phyloP scores from a whole-genome alignment of 306 rosid species.

The Amphicarpaea edgeworthii region DNA sequence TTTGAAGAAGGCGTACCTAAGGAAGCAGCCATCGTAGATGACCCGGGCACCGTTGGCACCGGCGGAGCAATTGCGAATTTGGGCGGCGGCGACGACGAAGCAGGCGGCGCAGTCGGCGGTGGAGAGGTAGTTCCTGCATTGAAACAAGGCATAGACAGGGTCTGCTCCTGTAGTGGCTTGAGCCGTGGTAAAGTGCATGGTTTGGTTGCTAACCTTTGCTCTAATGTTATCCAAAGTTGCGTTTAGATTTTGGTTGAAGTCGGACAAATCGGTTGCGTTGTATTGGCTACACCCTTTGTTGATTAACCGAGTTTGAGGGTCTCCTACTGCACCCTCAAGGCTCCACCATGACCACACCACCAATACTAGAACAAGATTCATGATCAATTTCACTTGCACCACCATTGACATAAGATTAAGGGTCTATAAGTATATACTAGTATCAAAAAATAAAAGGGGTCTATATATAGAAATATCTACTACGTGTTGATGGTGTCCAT shows the following conservation, averaged over 20 bases:
- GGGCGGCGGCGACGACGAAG: conserved; percentile 49
- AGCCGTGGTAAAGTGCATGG: conserved; percentile 59
- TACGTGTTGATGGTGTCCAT: not conserved
- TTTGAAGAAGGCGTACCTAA: conserved; percentile 56
- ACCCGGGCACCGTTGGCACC: conserved; percentile 79
- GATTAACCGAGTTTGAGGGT: conserved; percentile 56
- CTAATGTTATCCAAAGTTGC: conserved; percentile 52
- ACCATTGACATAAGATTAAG: not conserved
- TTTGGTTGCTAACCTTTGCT: conserved; percentile 40
- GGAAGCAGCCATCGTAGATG: conserved; percentile 80
- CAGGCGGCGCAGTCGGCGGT: conserved; percentile 60
- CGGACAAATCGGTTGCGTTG: conserved; percentile 58
- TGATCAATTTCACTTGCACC: no score
- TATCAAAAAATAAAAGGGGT: no score
- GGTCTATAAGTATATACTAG: no score
- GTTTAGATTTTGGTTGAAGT: conserved; percentile 61
- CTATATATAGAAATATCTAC: no score
- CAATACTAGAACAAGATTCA: no score
- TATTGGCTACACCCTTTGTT: conserved; percentile 73
- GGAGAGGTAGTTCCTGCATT: conserved; percentile 72
- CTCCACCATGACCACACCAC: conserved; percentile 36
- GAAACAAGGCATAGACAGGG: conserved; percentile 66
- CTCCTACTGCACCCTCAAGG: conserved; percentile 37
- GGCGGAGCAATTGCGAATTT: conserved; percentile 69
- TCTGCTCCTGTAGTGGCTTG: conserved; percentile 47